Conservation (phyloP, 495 filamentous ascomycete genomes). For the Penicillium paradoxum region DNA sequence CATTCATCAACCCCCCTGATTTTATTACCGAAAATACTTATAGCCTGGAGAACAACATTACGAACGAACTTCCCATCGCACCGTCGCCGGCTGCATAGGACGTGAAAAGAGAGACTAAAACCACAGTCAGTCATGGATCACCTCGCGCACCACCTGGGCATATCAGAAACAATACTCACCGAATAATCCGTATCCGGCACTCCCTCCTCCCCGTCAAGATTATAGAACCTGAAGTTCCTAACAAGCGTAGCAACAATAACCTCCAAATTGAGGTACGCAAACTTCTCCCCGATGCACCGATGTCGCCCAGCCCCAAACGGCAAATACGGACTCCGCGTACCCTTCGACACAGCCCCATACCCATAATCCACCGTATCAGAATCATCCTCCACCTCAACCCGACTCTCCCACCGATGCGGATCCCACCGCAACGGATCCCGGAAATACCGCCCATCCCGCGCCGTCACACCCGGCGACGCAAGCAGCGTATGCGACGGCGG, state of each 20-base stretch:
- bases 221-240: constrained; percentile 68
- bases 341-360: constrained; percentile 88
- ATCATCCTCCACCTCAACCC: constrained; percentile 51
- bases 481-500: constrained; percentile 73
- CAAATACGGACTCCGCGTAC: constrained; percentile 79
- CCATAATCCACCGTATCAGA: constrained; percentile 81
- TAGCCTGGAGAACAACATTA: background rate
- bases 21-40: background rate
- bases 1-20: background rate
- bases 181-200: constrained; percentile 84
- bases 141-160: background rate
- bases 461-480: constrained; percentile 73
- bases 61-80: constrained; percentile 59
- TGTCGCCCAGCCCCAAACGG: constrained; percentile 94
- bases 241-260: constrained; percentile 80
- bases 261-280: constrained; percentile 86
- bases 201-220: constrained; percentile 59
- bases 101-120: constrained; percentile 42
- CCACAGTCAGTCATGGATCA: background rate
- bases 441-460: constrained; percentile 67
- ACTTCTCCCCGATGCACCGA: constrained; percentile 95
- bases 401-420: constrained; percentile 77
- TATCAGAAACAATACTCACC: constrained; percentile 43
- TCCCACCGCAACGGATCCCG: constrained; percentile 78
- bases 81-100: constrained; percentile 58